Conservation (phyloP, 2,329 filamentous ascomycete species). For the Penicillium vulpinum region DNA sequence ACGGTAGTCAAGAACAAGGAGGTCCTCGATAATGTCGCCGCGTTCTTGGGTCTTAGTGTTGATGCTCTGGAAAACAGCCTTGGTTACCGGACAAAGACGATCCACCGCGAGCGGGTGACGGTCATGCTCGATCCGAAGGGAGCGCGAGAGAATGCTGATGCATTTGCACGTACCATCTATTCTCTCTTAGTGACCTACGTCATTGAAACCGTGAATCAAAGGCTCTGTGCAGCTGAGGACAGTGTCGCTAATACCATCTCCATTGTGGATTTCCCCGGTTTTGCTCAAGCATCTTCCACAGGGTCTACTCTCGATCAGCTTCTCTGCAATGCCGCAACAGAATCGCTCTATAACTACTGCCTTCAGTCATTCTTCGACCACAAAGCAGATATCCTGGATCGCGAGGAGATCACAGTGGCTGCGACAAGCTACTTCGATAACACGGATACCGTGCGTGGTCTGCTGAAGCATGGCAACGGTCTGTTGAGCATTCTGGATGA, state of each 20-base stretch:
- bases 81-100: constrained; percentile 94
- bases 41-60: constrained; percentile 86
- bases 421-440: constrained; percentile 98
- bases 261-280: constrained; percentile 94
- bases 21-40: constrained; percentile 77
- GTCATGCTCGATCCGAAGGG: constrained; percentile 95
- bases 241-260: constrained; percentile 90
- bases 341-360: constrained; percentile 89
- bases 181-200: constrained; percentile 91
- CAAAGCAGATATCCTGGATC: constrained; percentile 89
- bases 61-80: constrained; percentile 82
- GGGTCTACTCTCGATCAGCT: constrained; percentile 87
- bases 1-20: constrained; percentile 95
- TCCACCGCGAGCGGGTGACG: constrained; percentile 94
- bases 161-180: constrained; percentile 89
- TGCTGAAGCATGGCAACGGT: constrained; percentile 90
- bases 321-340: constrained; percentile 89
- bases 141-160: constrained; percentile 87
- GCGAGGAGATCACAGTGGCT: constrained; percentile 85
- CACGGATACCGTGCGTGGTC: constrained; percentile 85
- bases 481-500: constrained; percentile 93
- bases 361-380: constrained; percentile 95
- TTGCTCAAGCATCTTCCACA: constrained; percentile 79
- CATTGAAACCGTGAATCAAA: constrained; percentile 88
- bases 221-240: constrained; percentile 82